Conservation (phyloP, 2,329 filamentous ascomycete species). For the Fusarium armeniacum region DNA sequence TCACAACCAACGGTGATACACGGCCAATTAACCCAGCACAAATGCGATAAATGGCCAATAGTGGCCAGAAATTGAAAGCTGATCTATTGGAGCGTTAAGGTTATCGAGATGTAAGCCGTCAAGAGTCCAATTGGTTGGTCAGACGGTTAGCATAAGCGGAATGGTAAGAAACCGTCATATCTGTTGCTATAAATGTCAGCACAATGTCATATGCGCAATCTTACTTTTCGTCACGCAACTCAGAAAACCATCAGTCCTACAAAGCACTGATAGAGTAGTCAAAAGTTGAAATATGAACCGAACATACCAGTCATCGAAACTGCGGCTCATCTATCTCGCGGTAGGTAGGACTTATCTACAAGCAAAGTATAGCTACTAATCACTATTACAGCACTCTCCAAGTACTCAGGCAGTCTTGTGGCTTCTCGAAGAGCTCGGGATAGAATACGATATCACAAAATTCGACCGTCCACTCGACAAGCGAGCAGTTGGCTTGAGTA, state of each 20-base stretch:
- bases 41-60: not conserved
- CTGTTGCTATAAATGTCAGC: not conserved
- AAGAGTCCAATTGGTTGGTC: not conserved
- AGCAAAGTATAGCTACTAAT: rapidly evolving
- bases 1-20: not conserved
- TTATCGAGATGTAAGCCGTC: not conserved
- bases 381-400: not conserved
- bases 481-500: not conserved
- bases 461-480: not conserved
- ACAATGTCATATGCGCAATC: rapidly evolving
- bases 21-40: not conserved
- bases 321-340: not conserved
- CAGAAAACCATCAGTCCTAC: rapidly evolving
- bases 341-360: rapidly evolving
- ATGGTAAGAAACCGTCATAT: not conserved
- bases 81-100: not conserved
- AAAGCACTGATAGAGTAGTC: rapidly evolving
- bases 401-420: not conserved
- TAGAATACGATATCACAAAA: not conserved
- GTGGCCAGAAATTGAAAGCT: not conserved
- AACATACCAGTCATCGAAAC: not conserved
- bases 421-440: not conserved
- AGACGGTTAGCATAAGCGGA: not conserved
- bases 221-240: too few species aligned
- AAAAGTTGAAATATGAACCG: not conserved